These are phyloP conservation scores for Monilinia fructicola DNA, from an alignment of 2,329 filamentous ascomycete species.

Conservation along the genomic window DNA sequence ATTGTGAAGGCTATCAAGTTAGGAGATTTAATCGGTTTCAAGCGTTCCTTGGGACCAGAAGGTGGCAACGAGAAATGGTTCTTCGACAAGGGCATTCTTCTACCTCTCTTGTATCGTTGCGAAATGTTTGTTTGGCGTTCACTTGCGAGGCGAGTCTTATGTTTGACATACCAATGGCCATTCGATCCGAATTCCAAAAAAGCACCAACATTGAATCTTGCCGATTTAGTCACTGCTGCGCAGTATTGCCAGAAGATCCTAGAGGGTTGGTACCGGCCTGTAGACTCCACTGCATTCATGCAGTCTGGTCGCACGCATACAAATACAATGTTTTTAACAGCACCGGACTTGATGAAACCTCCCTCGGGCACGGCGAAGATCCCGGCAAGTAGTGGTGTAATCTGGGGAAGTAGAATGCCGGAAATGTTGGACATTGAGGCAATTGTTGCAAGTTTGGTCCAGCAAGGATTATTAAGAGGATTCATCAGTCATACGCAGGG, in stretches of 20 bases:
- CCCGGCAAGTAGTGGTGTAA: conserved; percentile 57
- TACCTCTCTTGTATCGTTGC: conserved; percentile 73
- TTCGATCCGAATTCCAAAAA: conserved; percentile 55
- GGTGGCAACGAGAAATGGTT: conserved; percentile 67
- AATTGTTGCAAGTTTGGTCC: conserved; percentile 71
- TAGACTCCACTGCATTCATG: conserved; percentile 36
- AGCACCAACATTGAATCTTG: conserved; percentile 73
- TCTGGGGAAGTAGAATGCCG: conserved; percentile 63
- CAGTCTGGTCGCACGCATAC: conserved; percentile 42
- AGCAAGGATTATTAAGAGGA: conserved; percentile 78
- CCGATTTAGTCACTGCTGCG: conserved; percentile 64
- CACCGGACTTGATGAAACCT: conserved; percentile 42
- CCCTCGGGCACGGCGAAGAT: conserved; percentile 51
- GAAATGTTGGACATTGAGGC: conserved; percentile 70
- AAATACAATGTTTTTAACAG: conserved; percentile 53
- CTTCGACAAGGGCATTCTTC: conserved; percentile 69
- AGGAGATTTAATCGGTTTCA: conserved; percentile 74
- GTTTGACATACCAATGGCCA: conserved; percentile 73
- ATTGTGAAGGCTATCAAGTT: conserved; percentile 69
- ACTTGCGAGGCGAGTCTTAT: conserved; percentile 73
- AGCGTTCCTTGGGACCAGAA: conserved; percentile 60
- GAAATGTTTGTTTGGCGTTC: conserved; percentile 83
- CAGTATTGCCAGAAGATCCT: conserved; percentile 63
- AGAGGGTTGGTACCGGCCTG: conserved; percentile 52
- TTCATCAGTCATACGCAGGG: conserved; percentile 76